Conservation (phyloP, 2,329 filamentous ascomycete genomes). For the Phaeosphaeriaceae sp. region DNA sequence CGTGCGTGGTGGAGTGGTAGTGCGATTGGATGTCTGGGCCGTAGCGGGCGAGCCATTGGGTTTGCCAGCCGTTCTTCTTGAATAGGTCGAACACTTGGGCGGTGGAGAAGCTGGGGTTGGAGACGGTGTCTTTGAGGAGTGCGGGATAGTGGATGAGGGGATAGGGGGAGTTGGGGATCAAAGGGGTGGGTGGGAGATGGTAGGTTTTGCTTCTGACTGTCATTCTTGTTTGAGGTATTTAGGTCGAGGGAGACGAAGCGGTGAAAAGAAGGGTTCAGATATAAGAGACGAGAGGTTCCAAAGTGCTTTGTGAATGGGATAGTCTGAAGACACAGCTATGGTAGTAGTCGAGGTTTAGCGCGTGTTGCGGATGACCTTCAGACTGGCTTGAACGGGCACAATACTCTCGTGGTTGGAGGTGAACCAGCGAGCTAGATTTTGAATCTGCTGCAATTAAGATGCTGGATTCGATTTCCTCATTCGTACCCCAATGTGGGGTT, state of each 20-base stretch:
- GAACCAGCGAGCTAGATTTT: too few species aligned
- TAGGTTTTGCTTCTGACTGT: constrained; percentile 29
- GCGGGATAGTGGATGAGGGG: constrained; percentile 62
- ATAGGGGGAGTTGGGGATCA: constrained; percentile 52
- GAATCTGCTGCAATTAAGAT: too few species aligned
- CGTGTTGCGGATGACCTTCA: too few species aligned
- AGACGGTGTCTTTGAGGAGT: constrained; percentile 44
- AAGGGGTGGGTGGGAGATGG: constrained; percentile 28
- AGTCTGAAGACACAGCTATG: too few species aligned
- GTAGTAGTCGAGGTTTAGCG: too few species aligned
- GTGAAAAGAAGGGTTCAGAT: too few species aligned
- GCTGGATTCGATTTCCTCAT: neutral
- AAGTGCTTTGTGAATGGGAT: too few species aligned
- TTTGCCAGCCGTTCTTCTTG: constrained; percentile 58
- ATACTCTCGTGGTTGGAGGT: too few species aligned
- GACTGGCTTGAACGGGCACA: too few species aligned
- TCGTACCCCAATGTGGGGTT: neutral
- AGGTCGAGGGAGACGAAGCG: too few species aligned
- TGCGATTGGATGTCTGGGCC: constrained; percentile 62
- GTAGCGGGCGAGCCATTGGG: constrained; percentile 66
- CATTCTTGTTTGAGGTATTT: too few species aligned
- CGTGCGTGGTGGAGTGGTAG: constrained; percentile 64
- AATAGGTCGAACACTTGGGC: constrained; percentile 55
- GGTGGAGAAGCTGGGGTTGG: constrained; percentile 30
- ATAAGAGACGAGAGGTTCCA: too few species aligned